phyloP scores from a whole-genome alignment of 768 basidiomycete species.

The Mycena pura region DNA sequence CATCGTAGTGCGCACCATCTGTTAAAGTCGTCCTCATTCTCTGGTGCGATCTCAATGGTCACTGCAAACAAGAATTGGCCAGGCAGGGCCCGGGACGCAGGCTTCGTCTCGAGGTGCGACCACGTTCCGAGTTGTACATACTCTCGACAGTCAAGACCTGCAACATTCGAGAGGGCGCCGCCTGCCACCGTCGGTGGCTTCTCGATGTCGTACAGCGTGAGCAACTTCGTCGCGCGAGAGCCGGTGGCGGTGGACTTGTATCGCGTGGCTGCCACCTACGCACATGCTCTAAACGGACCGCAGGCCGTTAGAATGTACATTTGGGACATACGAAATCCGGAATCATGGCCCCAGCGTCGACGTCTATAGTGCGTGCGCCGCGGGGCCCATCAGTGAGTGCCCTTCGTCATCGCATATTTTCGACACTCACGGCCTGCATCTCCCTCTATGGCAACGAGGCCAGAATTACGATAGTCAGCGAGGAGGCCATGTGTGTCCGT shows the following conservation, averaged over 20 bases:
- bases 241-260: slow-evolving; percentile 42
- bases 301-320: too few species aligned
- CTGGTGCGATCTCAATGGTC: slow-evolving; percentile 25
- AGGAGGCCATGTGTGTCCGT: too few species aligned
- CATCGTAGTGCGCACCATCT: slow-evolving; percentile 28
- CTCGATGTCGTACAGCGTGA: slow-evolving; percentile 38
- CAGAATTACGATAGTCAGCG: too few species aligned
- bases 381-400: too few species aligned
- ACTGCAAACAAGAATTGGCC: slow-evolving; percentile 33
- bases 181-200: slow-evolving; percentile 30
- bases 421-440: too few species aligned
- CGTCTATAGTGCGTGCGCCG: too few species aligned
- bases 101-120: slow-evolving; percentile 9
- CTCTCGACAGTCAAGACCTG: slow-evolving; percentile 32
- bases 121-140: slow-evolving; percentile 29
- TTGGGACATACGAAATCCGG: too few species aligned
- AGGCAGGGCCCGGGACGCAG: slow-evolving; percentile 23
- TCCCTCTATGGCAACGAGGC: too few species aligned
- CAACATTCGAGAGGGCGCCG: slow-evolving; percentile 32
- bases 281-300: too few species aligned
- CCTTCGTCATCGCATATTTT: too few species aligned
- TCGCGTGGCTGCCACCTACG: slow-evolving; percentile 31
- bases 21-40: slow-evolving; percentile 40
- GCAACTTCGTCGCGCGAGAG: slow-evolving; percentile 29
- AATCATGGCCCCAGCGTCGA: too few species aligned